phyloP scores from a whole-genome alignment of 1,284 basidiomycete genomes.

The Cutaneotrichosporon cyanovorans region DNA sequence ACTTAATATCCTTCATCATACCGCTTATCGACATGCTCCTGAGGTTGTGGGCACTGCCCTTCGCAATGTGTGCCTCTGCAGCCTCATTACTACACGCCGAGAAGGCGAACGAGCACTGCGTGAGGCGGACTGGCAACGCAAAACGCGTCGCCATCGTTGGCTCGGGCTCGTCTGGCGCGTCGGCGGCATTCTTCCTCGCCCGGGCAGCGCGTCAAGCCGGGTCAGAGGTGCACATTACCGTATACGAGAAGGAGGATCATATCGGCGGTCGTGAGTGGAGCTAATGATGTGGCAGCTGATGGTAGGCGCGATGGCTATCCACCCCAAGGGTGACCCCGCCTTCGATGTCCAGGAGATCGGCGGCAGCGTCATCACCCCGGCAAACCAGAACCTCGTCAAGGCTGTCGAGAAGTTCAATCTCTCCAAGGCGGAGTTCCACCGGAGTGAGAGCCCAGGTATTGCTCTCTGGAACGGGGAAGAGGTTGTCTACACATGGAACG shows the following conservation, averaged over 20 bases:
- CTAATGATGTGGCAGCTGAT: conserved; percentile 3
- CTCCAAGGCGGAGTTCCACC: conserved; percentile 49
- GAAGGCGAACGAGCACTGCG: no score
- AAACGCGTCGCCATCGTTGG: conserved; percentile 62
- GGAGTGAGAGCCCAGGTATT: conserved; percentile 21
- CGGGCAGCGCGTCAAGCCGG: conserved; percentile 53
- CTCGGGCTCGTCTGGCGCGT: conserved; percentile 75
- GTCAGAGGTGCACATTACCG: conserved; percentile 57
- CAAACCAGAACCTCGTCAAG: conserved; percentile 74
- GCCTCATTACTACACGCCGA: no score
- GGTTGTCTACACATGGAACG: conserved; percentile 51
- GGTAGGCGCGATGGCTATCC: conserved; percentile 64
- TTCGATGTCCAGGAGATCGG: conserved; percentile 68
- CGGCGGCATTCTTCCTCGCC: conserved; percentile 78
- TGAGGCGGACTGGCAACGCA: no score
- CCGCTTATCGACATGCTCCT: no score
- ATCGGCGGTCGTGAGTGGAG: conserved; percentile 70
- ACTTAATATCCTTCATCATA: no score
- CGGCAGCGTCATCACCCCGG: conserved; percentile 75
- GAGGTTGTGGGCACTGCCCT: no score
- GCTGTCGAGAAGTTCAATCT: conserved; percentile 74
- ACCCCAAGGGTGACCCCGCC: conserved; percentile 62
- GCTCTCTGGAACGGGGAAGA: conserved; percentile 59
- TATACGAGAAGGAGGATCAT: conserved; percentile 68
- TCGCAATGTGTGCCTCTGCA: no score